These are phyloP conservation scores for Vitis rupestris DNA, from an alignment of 164 flowering plant genomes.

Conservation along the genomic window DNA sequence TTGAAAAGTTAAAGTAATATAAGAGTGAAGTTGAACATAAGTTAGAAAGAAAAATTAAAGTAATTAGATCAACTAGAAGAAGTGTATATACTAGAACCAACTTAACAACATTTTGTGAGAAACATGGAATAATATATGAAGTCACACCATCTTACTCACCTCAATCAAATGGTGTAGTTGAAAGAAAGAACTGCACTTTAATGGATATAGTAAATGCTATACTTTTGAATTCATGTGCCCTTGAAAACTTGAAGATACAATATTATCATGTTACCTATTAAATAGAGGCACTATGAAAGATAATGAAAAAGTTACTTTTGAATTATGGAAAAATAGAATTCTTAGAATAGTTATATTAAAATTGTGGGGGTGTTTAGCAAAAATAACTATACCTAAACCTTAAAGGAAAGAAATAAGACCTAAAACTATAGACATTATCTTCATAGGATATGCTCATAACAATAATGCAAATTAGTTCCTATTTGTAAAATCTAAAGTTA, in stretches of 20 bases:
- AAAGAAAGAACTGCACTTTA: not conserved
- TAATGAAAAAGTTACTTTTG: too few species aligned
- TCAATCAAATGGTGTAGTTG: not conserved
- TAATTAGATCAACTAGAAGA: not conserved
- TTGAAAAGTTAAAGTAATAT: constrained; percentile 1
- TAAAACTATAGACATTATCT: too few species aligned
- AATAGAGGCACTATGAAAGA: too few species aligned
- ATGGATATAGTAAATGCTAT: not conserved
- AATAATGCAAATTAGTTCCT: too few species aligned
- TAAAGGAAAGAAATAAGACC: too few species aligned
- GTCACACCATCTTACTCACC: not conserved
- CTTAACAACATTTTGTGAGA: not conserved
- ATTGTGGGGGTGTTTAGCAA: too few species aligned
- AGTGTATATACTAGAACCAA: constrained; percentile 5
- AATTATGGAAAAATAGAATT: too few species aligned
- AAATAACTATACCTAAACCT: too few species aligned
- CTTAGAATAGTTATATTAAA: too few species aligned
- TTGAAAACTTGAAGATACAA: not conserved
- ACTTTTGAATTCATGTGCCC: not conserved
- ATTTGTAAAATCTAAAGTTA: too few species aligned
- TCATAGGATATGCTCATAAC: too few species aligned
- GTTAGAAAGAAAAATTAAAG: constrained; percentile 5
- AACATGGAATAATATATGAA: not conserved
- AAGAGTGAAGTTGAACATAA: constrained; percentile 12
- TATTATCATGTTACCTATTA: too few species aligned